These are phyloP conservation scores for Macrotyloma uniflorum DNA, from an alignment of 306 rosid genomes.

Conservation along the genomic window DNA sequence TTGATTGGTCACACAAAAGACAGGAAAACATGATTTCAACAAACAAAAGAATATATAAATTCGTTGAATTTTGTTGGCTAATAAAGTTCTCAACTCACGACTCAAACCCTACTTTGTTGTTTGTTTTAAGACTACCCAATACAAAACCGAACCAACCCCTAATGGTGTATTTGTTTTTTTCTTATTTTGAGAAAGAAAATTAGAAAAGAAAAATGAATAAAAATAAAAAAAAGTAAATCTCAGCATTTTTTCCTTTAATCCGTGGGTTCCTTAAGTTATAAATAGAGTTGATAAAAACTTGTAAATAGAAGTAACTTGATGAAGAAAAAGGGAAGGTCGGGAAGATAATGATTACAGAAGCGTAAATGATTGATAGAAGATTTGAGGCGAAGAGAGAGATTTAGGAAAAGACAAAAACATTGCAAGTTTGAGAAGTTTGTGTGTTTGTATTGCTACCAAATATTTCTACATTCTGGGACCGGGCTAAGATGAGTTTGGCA, in stretches of 20 bases:
- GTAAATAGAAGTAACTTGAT: not conserved
- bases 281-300: not conserved
- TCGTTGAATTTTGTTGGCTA: not conserved
- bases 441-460: not conserved
- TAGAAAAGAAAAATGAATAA: too few species aligned
- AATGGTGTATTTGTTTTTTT: too few species aligned
- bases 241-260: too few species aligned
- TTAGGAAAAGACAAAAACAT: not conserved
- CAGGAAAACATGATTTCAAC: not conserved
- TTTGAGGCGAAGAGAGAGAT: not conserved
- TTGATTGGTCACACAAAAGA: not conserved
- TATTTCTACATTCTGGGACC: slow-evolving; percentile 8
- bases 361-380: slow-evolving; percentile 2
- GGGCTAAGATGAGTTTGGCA: not conserved
- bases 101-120: not conserved
- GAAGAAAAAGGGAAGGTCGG: not conserved
- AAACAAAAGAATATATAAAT: not conserved
- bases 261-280: too few species aligned
- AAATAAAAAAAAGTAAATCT: too few species aligned
- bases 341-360: not conserved
- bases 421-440: not conserved
- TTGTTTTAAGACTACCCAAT: not conserved
- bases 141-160: not conserved
- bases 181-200: too few species aligned
- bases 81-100: not conserved